These are phyloP conservation scores for Rhynchosporium graminicola DNA, from an alignment of 2,329 filamentous ascomycete species.

Conservation along the genomic window DNA sequence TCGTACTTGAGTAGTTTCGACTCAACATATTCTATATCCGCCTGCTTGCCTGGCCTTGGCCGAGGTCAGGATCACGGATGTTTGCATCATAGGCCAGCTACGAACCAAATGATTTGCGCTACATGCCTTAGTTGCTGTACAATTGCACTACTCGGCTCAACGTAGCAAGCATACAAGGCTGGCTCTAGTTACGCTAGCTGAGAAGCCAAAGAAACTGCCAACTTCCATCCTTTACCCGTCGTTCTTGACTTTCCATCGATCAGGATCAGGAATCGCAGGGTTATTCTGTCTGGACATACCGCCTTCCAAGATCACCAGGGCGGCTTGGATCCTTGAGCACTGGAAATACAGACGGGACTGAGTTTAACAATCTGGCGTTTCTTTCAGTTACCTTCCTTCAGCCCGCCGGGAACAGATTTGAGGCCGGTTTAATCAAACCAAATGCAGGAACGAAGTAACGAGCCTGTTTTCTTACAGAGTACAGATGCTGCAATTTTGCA, in stretches of 20 bases:
- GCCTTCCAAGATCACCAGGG: neutral
- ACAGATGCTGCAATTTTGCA: slow-evolving; percentile 7
- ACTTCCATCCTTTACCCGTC: neutral
- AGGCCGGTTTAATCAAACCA: too few relatives aligned
- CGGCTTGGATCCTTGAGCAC: neutral
- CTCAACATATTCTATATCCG: neutral
- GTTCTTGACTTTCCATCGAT: slow-evolving; percentile 4
- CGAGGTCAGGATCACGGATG: slow-evolving; percentile 5
- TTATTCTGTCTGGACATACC: neutral
- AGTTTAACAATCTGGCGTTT: too few relatives aligned
- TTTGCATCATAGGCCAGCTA: slow-evolving; percentile 15
- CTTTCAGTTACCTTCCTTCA: too few relatives aligned
- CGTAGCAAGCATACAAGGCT: neutral
- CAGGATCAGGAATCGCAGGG: neutral
- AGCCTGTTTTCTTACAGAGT: neutral
- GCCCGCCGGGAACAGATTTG: too few relatives aligned
- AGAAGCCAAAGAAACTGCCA: slow-evolving; percentile 14
- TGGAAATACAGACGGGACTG: neutral
- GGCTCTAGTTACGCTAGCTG: slow-evolving; percentile 1
- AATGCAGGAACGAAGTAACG: neutral
- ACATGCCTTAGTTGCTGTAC: neutral
- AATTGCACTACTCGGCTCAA: neutral
- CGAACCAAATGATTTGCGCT: neutral
- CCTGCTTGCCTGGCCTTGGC: neutral
- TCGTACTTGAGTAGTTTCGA: slow-evolving; percentile 4